A percentile compares a stretch with the other conserved stretches of the same genome.
phyloP scores from a whole-genome alignment of 228 moss, liverwort and hornwort species.

The Sphagnum fallax region DNA sequence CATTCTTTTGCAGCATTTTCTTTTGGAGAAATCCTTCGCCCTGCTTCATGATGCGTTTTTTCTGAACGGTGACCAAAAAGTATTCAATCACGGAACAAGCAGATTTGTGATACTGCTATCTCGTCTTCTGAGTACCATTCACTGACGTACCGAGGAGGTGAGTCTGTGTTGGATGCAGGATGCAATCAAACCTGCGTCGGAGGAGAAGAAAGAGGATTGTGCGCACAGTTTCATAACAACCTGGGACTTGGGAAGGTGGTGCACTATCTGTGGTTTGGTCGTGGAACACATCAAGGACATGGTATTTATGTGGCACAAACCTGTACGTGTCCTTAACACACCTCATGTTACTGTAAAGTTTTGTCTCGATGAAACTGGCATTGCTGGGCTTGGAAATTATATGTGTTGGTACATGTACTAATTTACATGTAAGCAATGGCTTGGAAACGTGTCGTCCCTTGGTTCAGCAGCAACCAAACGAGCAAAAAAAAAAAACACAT shows the following conservation, averaged over 20 bases:
- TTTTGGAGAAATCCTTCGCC: not conserved
- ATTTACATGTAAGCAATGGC: too few species aligned
- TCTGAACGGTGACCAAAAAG: not conserved
- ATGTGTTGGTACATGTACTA: too few species aligned
- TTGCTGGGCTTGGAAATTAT: too few species aligned
- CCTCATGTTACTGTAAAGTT: too few species aligned
- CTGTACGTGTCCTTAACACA: too few species aligned
- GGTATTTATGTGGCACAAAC: constrained; percentile 20
- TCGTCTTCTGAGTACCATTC: not conserved
- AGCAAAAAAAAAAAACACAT: too few species aligned
- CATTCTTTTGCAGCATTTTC: not conserved
- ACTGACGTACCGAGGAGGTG: not conserved
- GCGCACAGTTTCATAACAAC: constrained; percentile 21
- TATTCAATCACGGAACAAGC: not conserved
- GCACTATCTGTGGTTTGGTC: constrained; percentile 38
- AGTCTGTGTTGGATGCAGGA: constrained; percentile 2
- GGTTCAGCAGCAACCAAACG: too few species aligned
- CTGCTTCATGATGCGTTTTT: not conserved
- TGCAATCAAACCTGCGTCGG: not conserved
- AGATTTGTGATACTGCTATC: not conserved
- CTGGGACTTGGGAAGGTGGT: constrained; percentile 37
- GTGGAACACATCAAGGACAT: constrained; percentile 49
- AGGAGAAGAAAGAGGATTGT: constrained; percentile 10
- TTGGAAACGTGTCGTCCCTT: too few species aligned
- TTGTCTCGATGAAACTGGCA: too few species aligned